Evolutionary conservation across 2,329 filamentous ascomycete genomes (phyloP), one percentile per base, ranked within the genome.

Genomic region (Aspergillus melleus): DNA sequence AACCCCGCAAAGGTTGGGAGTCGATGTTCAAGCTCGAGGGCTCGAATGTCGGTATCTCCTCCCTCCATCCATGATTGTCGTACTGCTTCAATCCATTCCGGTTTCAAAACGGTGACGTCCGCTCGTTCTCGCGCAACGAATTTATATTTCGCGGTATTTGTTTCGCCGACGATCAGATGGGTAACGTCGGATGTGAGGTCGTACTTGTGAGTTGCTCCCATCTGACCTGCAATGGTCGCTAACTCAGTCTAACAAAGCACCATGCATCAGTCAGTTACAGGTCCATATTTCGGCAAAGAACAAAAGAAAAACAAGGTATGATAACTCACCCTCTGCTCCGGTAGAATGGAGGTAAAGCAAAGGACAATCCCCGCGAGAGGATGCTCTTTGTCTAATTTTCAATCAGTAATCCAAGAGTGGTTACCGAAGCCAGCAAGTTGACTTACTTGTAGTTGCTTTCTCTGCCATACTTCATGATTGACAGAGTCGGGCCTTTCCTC

Each of bases 161-260:
- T 90, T 69, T 90, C 88, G 74, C 93, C 95, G 62, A 96, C 91
- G 64, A 99, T 85, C 51, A 99, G 87, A 79, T 99, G 95, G 5
- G 95, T 98, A 52, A 96, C 92, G 74, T 97, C 92, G 58, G 90
- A 91, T n/a, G 93, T 98, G 49, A 99, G 86, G 75, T 99, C 93
- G 75, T 92, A 90, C 69, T 90, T 92, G 82, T 96, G 90, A 61
- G 85, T 77, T 54, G 93, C 95, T 65, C 95, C 95, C 81, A 99
- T 92, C 72, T 96, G 87, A 64, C 82, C 77, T 19, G 90, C 90
- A 57, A 77, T 70, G 49, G 74, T 69, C 26, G 75, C 74, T 54
- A 81, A 66, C 57, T 77, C 72, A 42, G 74, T 76, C 78, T 81
- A 57, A 8, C 20, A 19, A 47, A 5, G 5, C 11, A 2, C 4